Evolutionary conservation across 2,329 filamentous ascomycete species (phyloP), one percentile per base, ranked within the genome.

Genomic region (Curvularia lunata): DNA sequence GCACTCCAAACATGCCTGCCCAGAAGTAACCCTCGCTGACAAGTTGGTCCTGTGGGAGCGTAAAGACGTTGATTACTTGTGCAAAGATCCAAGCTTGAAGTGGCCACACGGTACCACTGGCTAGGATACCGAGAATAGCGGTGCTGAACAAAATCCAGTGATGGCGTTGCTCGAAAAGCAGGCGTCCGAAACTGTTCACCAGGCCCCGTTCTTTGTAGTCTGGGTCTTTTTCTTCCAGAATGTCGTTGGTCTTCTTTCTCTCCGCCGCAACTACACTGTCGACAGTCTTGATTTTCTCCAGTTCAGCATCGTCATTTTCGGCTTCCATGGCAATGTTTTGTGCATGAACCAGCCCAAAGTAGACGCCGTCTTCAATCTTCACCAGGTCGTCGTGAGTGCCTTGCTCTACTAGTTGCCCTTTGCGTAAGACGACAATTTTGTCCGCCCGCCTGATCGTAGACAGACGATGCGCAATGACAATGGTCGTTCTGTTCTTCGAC

Each of bases 391-490:
- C 85, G 63, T 96, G 92, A 0, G 85, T 91, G 0, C 92, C 92
- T 64, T 88, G 80, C 73, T 96, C 91, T 8, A 89, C 83, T 0
- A 92, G 85, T 51, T 82, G 78, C 1, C 92, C 92, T 65, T 88
- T 85, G 48, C 88, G 83, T 52, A 96, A 76, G 0, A 96, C 91
- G 7, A 92, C 80, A 52, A 96, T 96, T 37, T 87, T 85, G 69
- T 96, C 89, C 3, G 91, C 91, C 62, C 89, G 86, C 73, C 87
- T 88, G 67, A 92, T 90, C 0, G 90, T 92, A 0, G 88, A 90
- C 2, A 92, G 80, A 3, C 89, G 82, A 71, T 92, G 90, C 0
- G 91, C 92, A 47, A 94, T 91, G 41, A 92, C 85, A n/a, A 95
- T 85, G 0, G 91, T 88, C 0, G 89, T 91, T 5, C 91, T 84